Evolutionary conservation across 2,329 filamentous ascomycete genomes (phyloP).

Genomic region (Calcarisporium arbuscula): DNA sequence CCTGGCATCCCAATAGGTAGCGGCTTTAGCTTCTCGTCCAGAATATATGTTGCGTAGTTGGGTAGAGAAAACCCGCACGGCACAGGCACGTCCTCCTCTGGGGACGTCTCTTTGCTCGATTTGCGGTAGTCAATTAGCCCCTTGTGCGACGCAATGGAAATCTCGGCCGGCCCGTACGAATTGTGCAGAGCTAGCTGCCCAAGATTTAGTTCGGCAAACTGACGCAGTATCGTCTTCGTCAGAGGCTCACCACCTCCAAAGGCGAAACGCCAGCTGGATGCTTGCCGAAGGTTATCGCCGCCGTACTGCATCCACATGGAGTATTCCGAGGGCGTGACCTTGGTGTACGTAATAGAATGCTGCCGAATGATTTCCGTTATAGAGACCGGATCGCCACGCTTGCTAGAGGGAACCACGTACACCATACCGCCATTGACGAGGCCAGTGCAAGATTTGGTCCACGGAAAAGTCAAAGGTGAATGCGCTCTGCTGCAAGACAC

Average conservation of each 20-base stretch:
- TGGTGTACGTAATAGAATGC: constrained; percentile 29
- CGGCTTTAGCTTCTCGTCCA: constrained; percentile 22
- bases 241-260: constrained; percentile 22
- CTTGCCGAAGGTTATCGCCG: constrained; percentile 4
- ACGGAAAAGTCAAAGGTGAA: constrained; percentile 32
- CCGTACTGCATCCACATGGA: constrained; percentile 20
- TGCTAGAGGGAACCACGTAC: constrained; percentile 19
- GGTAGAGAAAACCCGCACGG: constrained; percentile 6
- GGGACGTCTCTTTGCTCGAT: background rate
- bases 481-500: constrained; percentile 28
- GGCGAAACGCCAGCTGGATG: constrained; percentile 12
- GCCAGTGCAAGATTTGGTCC: constrained; percentile 24
- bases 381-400: constrained; percentile 21
- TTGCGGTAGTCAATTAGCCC: constrained; percentile 5
- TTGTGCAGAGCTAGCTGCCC: constrained; percentile 12
- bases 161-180: constrained; percentile 24
- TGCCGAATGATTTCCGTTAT: constrained; percentile 28
- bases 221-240: constrained; percentile 7
- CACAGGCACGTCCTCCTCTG: background rate
- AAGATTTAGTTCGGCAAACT: constrained; percentile 2
- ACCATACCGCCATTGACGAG: constrained; percentile 28
- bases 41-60: constrained; percentile 31
- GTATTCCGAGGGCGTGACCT: constrained; percentile 36
- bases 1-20: constrained; percentile 11
- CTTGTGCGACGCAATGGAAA: constrained; percentile 4